Base-by-base conservation (phyloP, 768 basidiomycete species). In the Piloderma croceum region DNA sequence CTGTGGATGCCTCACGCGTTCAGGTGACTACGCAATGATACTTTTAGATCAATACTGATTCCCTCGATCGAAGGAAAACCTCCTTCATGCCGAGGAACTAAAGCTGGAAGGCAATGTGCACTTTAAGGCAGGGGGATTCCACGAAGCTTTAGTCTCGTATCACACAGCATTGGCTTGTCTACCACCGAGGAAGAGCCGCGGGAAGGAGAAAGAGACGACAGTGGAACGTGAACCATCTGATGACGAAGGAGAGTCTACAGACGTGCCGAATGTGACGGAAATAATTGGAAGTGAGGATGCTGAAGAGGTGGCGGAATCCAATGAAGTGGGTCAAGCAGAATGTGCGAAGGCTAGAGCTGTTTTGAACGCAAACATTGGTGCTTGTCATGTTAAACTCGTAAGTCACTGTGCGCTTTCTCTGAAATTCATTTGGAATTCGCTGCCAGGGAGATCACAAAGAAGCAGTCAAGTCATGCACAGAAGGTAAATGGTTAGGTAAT, bases 331-430 rank as follows among this genome's bases (percentile, higher is more conserved):
- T 58, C 69, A 78, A 25, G 31, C 49, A 25, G 67, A 77, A 38
- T 74, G 69, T 47, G 63, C 68, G 10, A 80, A 79, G 51, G 68
- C 74, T 19, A 74, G 88, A 39, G 79, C 90, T 22, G 69, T 88
- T 12, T 57, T 93, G 49, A 76, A 86, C 56, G 82, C 85, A n/a
- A 97, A 97, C 56, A 79, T 94, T 27, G 91, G 74, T 0, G 92
- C 91, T 38, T 93, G 90, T 51, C 69, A 81, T 56, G 70, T 87
- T 5, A 88, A 89, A 53, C 60, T 88, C 60, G 90, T 88, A 52
- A 54, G 81, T 52, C 17, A 15, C 24, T 18, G 15, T 7, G 38
- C 22, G 22, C 31, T 42, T 41, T 41, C 18, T 11, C 7, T 32
- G 31, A 7, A 24, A 36, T 20, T 36, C n/a, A 2, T 33, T 31